Percentiles rank a stretch among this genome's conserved stretches.
Evolutionary conservation across 129 eudicot genomes (phyloP).

Genomic region (Solidago caesia): DNA sequence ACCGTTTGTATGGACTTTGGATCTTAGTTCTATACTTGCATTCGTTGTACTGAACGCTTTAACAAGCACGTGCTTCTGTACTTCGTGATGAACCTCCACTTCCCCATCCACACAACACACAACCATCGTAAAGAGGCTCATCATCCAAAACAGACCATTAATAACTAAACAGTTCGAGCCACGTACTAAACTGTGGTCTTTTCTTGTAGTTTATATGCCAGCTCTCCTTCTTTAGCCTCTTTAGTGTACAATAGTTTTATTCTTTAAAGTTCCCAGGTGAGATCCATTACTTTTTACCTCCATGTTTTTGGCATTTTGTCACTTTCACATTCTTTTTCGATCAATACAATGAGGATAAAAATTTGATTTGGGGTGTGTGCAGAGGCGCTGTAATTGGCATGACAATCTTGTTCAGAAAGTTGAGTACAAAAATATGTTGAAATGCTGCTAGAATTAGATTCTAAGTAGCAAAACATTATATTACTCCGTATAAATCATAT

Average conservation of each 20-base stretch:
- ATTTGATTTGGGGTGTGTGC: neutral
- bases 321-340: neutral
- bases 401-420: no score
- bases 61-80: slow-evolving; percentile 79
- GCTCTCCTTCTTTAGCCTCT: neutral
- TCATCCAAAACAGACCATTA: slow-evolving; percentile 5
- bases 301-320: neutral
- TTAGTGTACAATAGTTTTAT: neutral
- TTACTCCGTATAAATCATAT: no score
- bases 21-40: slow-evolving; percentile 82
- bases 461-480: neutral
- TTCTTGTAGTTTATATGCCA: neutral
- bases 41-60: slow-evolving; percentile 77
- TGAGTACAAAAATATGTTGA: neutral
- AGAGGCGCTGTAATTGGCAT: neutral
- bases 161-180: neutral
- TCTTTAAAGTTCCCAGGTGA: neutral
- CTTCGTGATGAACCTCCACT: slow-evolving; percentile 77
- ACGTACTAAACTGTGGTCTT: neutral
- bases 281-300: neutral
- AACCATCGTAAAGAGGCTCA: slow-evolving; percentile 29
- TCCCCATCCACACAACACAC: slow-evolving; percentile 33
- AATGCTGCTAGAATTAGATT: neutral
- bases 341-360: neutral
- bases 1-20: slow-evolving; percentile 91